Evolutionary conservation across 768 basidiomycete genomes (phyloP).

Genomic region (Tylopilus intermedius): DNA sequence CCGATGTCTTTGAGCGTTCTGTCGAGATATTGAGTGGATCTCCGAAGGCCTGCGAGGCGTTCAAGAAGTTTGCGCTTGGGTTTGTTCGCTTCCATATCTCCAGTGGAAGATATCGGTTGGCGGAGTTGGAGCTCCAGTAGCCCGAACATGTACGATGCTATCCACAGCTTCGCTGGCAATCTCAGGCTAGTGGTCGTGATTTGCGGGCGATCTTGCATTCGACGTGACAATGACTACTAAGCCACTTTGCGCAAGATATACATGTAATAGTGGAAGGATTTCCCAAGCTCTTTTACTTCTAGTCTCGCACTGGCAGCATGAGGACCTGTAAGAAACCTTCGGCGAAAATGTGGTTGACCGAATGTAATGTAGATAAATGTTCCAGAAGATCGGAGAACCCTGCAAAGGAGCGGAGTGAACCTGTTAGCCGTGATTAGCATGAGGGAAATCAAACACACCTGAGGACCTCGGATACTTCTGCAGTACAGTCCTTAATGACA

Average conservation of each 20-base stretch:
- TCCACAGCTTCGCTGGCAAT: background rate
- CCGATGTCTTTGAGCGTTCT: conserved; percentile 13
- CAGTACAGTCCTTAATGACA: conserved; percentile 63
- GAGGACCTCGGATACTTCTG: conserved; percentile 72
- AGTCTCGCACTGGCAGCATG: conserved; percentile 50
- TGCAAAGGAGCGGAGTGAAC: conserved; percentile 21
- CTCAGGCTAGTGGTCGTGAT: background rate
- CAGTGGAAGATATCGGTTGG: conserved; percentile 11
- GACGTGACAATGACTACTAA: background rate
- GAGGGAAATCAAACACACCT: conserved; percentile 37
- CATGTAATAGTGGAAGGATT: conserved; percentile 80
- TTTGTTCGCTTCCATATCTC: conserved; percentile 18
- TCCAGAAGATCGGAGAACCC: conserved; percentile 60
- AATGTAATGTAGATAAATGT: conserved; percentile 79
- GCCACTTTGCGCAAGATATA: conserved; percentile 51
- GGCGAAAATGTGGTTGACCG: conserved; percentile 85
- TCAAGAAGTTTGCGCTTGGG: conserved; percentile 7
- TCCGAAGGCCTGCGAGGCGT: conserved; percentile 1
- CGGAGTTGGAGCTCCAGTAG: conserved; percentile 8
- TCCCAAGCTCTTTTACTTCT: conserved; percentile 67
- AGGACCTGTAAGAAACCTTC: conserved; percentile 50
- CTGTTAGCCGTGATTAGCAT: background rate
- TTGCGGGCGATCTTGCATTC: background rate
- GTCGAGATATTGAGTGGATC: conserved; percentile 16
- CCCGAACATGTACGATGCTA: background rate